phyloP scores from a whole-genome alignment of 2,329 filamentous ascomycete genomes.

The Neofusicoccum kwambonambiense region DNA sequence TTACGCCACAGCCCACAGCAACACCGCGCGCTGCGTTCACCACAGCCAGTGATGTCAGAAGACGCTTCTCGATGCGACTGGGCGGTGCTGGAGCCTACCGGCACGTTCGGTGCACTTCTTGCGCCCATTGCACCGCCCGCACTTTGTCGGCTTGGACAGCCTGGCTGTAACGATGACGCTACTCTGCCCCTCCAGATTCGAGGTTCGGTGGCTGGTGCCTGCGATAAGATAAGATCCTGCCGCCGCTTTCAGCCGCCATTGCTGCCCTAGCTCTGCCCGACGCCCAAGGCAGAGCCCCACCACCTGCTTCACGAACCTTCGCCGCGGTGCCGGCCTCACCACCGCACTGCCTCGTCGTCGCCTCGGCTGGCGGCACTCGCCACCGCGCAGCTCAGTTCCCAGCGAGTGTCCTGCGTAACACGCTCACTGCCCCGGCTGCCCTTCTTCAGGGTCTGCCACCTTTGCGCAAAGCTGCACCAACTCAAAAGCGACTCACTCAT shows the following conservation, averaged over 20 bases:
- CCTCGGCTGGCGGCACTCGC: too few relatives aligned
- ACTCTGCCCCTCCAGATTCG: constrained; percentile 2
- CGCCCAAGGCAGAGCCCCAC: constrained; percentile 6
- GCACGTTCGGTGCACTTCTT: background rate
- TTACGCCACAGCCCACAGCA: constrained; percentile 8
- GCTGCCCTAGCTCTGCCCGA: background rate
- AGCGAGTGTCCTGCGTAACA: too few relatives aligned
- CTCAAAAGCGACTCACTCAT: too few relatives aligned
- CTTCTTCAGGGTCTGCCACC: too few relatives aligned
- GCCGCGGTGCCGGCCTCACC: too few relatives aligned
- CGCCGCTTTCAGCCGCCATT: background rate
- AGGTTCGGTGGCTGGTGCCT: background rate
- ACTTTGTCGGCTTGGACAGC: background rate
- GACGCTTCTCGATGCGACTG: background rate
- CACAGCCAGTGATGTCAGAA: constrained; percentile 6
- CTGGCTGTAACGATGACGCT: constrained; percentile 7
- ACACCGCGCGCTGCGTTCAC: background rate
- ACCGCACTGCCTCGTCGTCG: too few relatives aligned
- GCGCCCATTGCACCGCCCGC: background rate
- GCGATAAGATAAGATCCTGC: constrained; percentile 9
- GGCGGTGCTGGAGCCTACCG: background rate
- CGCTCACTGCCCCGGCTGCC: too few relatives aligned
- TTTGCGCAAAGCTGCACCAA: too few relatives aligned
- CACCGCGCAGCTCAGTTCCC: too few relatives aligned
- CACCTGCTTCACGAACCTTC: constrained; percentile 13